Evolutionary conservation across 768 basidiomycete genomes (phyloP), one percentile per base, ranked within the genome.

Genomic region (Podaxis sp.): DNA sequence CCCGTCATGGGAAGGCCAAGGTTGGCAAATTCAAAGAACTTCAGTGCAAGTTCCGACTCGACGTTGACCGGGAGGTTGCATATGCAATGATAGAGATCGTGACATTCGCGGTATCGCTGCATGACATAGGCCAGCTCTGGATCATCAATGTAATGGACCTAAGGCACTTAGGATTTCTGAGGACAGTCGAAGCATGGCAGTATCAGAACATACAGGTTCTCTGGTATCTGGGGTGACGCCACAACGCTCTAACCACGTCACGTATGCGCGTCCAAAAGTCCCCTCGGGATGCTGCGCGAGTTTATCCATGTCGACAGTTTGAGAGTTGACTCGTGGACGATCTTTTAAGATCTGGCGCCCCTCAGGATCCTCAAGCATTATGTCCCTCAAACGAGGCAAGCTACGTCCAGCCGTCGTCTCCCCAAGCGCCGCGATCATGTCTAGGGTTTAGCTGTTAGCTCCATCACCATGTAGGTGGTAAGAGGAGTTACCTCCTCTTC

Each of bases 81-180:
- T 64, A 99, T 83, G 69, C 92, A 93, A 71, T 99, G 97, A 72
- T 98, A 97, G 68, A 99, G 90, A 76, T 99, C 96, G 75, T 99
- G 97, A 66, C 92, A 96, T 77, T 99, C 96, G 26, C 96, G 89
- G 74, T 99, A 99, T 56, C 96, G 89, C 68, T 96, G 93, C 91
- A 99, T 94, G 60, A 99, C 92, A 74, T 97, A 99, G 26, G 97
- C 97, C 11, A 97, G 84, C 70, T 97, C 96, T 2, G 95, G 95
- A 70, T 98, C 94, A 70, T 91, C 86, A 61, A 99, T 89, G 70
- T 98, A 99, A 67, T 89, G 92, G 5, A 97, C 96, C 96, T 98
- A 69, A 26, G 28, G 13, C 28, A 59, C 19, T 38, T 38, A 36
- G 60, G 39, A 64, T 46, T 63, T 40, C 28, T 64, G 33, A 59